Evolutionary conservation across 495 filamentous ascomycete genomes (phyloP).

Genomic region (Xylaria longipes): DNA sequence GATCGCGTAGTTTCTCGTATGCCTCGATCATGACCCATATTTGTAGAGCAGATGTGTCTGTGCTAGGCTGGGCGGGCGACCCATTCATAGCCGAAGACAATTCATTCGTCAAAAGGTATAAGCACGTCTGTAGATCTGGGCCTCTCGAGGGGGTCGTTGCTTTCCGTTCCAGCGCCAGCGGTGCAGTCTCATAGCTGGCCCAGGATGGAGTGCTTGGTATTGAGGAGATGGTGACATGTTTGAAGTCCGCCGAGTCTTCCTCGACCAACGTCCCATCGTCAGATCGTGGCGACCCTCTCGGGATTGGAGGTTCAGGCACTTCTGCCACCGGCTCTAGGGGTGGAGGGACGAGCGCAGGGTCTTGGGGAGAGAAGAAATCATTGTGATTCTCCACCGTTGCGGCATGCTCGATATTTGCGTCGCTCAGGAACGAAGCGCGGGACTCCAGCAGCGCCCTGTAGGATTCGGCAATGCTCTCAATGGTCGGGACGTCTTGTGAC

Average conservation of each 20-base stretch:
- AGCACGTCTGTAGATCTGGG: slow-evolving; percentile 49
- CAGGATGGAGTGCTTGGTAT: slow-evolving; percentile 24
- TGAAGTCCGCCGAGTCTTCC: slow-evolving; percentile 49
- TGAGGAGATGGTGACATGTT: slow-evolving; percentile 42
- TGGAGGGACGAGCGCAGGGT: slow-evolving; percentile 7
- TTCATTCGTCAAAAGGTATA: slow-evolving; percentile 51
- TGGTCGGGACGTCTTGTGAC: slow-evolving; percentile 40
- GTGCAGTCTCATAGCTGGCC: slow-evolving; percentile 12
- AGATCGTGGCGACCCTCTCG: slow-evolving; percentile 41
- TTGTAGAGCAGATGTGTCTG: slow-evolving; percentile 60
- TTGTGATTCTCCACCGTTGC: slow-evolving; percentile 2
- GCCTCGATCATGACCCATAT: slow-evolving; percentile 61
- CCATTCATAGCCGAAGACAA: slow-evolving; percentile 43
- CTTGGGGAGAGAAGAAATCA: slow-evolving; percentile 15
- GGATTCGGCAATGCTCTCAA: slow-evolving; percentile 54
- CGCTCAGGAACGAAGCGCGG: slow-evolving; percentile 29
- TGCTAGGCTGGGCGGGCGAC: slow-evolving; percentile 28
- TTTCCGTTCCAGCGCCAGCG: neutral
- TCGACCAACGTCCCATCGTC: slow-evolving; percentile 55
- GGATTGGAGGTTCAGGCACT: slow-evolving; percentile 25
- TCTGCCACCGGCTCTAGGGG: slow-evolving; percentile 27
- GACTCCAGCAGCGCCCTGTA: slow-evolving; percentile 51
- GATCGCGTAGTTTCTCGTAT: slow-evolving; percentile 52
- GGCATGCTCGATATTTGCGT: slow-evolving; percentile 34
- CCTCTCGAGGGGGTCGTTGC: slow-evolving; percentile 26